phyloP scores from a whole-genome alignment of 495 filamentous ascomycete genomes.

The Daldinia bambusicola region DNA sequence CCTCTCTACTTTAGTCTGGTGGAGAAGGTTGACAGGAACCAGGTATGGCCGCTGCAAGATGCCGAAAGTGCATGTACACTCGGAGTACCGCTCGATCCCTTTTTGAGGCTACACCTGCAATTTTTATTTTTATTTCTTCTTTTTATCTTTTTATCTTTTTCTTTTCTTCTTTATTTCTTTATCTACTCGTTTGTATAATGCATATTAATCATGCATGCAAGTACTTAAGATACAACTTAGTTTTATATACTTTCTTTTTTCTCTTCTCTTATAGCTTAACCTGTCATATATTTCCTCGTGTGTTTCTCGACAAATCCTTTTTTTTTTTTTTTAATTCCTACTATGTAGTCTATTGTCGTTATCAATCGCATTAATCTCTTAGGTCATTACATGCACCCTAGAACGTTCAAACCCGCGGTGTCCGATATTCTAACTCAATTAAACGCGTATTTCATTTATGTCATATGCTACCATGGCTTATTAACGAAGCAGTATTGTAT shows the following conservation, averaged over 20 bases:
- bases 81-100: neutral
- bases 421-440: neutral
- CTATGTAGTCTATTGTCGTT: slow-evolving; percentile 32
- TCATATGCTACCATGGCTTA: neutral
- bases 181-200: no score
- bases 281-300: slow-evolving; percentile 23
- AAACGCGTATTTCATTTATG: neutral
- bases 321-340: slow-evolving; percentile 31
- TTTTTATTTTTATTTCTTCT: no score
- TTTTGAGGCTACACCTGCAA: neutral
- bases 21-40: slow-evolving; percentile 37
- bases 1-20: slow-evolving; percentile 30
- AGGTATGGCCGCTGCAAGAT: slow-evolving; percentile 39
- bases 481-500: neutral
- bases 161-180: no score
- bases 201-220: slow-evolving; percentile 6
- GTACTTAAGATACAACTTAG: slow-evolving; percentile 1
- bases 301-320: neutral
- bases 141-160: no score
- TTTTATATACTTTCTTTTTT: neutral
- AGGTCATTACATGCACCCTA: slow-evolving; percentile 1
- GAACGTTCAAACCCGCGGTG: neutral
- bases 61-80: slow-evolving; percentile 33
- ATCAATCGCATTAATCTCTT: slow-evolving; percentile 15
- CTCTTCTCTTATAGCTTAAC: slow-evolving; percentile 1